Base-by-base conservation (phyloP, 2,329 filamentous ascomycete genomes). In the Aspergillus sergii region DNA sequence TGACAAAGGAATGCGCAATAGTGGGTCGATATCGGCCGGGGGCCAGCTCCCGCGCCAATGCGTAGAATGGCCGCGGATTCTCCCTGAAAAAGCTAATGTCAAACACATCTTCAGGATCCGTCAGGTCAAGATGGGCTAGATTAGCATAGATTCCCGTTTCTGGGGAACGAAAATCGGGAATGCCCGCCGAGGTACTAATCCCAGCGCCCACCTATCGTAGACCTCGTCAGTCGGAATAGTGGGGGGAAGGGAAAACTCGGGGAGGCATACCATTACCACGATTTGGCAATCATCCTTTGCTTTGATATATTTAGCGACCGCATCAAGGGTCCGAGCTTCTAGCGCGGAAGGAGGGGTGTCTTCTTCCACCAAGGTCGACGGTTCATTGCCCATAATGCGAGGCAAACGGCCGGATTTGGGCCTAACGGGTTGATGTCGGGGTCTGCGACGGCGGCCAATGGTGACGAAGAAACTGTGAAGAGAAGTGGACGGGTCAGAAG, bases 101-200 rank as follows among this genome's bases (percentile, higher is more conserved):
- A 79, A 99, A 98, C 51, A 98, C 93, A 39, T 93, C 94, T 80
- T 98, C 93, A 26, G 94, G 90, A 72, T 94, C 90, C 0, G 94
- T 94, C 0, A 99, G 85, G 64, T 96, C 88, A 36, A 98, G 86
- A 58, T 91, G 87, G 26, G 91, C 91, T 34, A 99, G 88, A 73
- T 98, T 98, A 71, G 92, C 90, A 78, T 99, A 99, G 12, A 99
- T 86, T 3, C 95, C 95, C 0, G 94, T 98, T 62, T 93, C 91
- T 66, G 94, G 94, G 2, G 93, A 96, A 67, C 95, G 87, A 77
- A 98, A 99, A 79, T 99, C 95, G 66, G 95, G 95, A 66, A 99
- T 94, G 79, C 82, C 75, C 32, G 75, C 75, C 21, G 75, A 74
- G 41, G 75, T 77, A 58, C 76, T 82, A 69, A 97, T 96, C 55